phyloP scores from a whole-genome alignment of 495 filamentous ascomycete genomes.

The Podospora didyma region DNA sequence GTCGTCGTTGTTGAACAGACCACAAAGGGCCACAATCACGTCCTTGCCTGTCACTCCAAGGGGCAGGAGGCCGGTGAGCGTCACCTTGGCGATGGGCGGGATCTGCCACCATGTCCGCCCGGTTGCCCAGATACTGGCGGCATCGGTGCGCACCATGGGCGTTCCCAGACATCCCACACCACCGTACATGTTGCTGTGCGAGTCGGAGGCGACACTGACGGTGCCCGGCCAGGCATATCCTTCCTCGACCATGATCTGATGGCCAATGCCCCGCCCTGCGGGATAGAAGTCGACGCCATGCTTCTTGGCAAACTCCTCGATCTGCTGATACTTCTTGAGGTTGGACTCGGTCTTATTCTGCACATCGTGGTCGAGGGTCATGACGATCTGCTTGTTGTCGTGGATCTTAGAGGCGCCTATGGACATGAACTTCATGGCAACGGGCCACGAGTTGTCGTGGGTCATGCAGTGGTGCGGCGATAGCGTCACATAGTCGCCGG shows the following conservation, averaged over 20 bases:
- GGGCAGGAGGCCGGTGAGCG: conserved; percentile 69
- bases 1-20: conserved; percentile 82
- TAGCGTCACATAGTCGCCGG: conserved; percentile 82
- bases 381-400: conserved; percentile 71
- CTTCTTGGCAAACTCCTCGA: conserved; percentile 78
- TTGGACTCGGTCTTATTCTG: conserved; percentile 83
- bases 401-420: conserved; percentile 79
- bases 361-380: conserved; percentile 92
- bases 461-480: conserved; percentile 77
- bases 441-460: conserved; percentile 91
- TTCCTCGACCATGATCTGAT: conserved; percentile 40
- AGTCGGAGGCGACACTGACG: conserved; percentile 75
- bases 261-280: conserved; percentile 61
- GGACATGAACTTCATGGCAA: conserved; percentile 79
- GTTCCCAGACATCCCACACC: conserved; percentile 73
- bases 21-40: conserved; percentile 87
- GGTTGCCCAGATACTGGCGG: conserved; percentile 82
- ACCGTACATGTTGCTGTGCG: conserved; percentile 89
- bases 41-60: conserved; percentile 90
- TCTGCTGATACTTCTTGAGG: conserved; percentile 77
- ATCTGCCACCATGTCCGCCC: conserved; percentile 85
- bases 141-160: conserved; percentile 83
- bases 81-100: conserved; percentile 79
- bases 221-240: conserved; percentile 71
- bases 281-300: conserved; percentile 84